phyloP scores from a whole-genome alignment of 2,329 filamentous ascomycete genomes.

The Neoascochyta sp. region DNA sequence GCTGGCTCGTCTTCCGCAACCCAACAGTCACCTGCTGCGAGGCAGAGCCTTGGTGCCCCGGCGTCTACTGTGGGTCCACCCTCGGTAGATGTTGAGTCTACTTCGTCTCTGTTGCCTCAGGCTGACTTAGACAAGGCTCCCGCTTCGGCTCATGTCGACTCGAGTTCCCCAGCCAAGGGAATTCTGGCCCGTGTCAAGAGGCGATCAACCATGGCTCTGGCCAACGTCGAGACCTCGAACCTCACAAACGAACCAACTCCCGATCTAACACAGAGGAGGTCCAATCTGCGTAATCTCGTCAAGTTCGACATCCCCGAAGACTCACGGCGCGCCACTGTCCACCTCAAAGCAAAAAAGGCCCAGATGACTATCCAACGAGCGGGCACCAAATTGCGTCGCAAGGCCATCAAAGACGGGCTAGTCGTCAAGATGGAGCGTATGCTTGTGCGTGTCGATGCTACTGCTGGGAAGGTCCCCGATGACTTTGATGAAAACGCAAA shows the following conservation, averaged over 20 bases:
- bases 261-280: slow-evolving; percentile 23
- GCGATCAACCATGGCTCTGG: slow-evolving; percentile 21
- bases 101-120: slow-evolving; percentile 35
- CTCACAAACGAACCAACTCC: slow-evolving; percentile 7
- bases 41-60: slow-evolving; percentile 24
- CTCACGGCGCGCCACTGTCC: slow-evolving; percentile 36
- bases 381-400: slow-evolving; percentile 36
- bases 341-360: slow-evolving; percentile 39
- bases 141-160: slow-evolving; percentile 16
- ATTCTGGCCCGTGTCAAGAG: slow-evolving; percentile 29
- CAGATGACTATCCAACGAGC: slow-evolving; percentile 39
- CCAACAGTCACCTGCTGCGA: slow-evolving; percentile 29
- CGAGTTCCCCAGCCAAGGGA: slow-evolving; percentile 19
- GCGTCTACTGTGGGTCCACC: slow-evolving; percentile 24
- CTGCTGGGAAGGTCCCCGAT: slow-evolving; percentile 50
- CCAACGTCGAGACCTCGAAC: slow-evolving; percentile 7
- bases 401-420: slow-evolving; percentile 52
- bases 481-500: slow-evolving; percentile 64
- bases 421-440: slow-evolving; percentile 67
- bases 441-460: slow-evolving; percentile 60
- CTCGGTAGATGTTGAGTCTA: slow-evolving; percentile 37
- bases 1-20: slow-evolving; percentile 15
- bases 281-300: slow-evolving; percentile 37
- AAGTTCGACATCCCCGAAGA: slow-evolving; percentile 44
- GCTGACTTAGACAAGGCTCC: slow-evolving; percentile 33